Percentiles rank a stretch among this genome's conserved stretches.
These are phyloP conservation scores for Rhododendron henanense DNA, from an alignment of 148 eudicot species.

Conservation along the genomic window DNA sequence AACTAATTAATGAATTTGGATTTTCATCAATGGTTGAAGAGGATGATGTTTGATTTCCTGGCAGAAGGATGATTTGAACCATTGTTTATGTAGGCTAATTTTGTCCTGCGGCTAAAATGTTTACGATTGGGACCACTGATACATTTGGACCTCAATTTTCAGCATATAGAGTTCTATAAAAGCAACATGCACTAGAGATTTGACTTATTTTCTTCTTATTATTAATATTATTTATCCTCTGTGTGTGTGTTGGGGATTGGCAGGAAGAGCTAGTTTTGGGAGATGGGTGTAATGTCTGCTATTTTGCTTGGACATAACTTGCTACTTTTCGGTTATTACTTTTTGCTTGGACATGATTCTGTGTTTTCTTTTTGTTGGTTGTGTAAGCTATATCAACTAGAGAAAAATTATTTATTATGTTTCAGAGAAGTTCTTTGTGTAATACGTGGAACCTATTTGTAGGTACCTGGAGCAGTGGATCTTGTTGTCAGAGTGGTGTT, in stretches of 20 bases:
- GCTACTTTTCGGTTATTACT: not conserved
- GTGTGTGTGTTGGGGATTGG: not conserved
- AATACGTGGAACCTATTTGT: conserved; percentile 4
- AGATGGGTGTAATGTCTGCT: not conserved
- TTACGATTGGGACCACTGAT: not conserved
- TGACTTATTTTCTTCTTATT: not conserved
- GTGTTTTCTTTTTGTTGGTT: not conserved
- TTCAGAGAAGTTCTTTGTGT: conserved; percentile 1
- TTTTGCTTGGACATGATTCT: not conserved
- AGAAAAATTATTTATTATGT: not conserved
- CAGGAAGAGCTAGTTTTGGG: not conserved
- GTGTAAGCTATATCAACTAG: not conserved
- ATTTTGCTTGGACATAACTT: not conserved
- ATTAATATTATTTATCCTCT: not conserved
- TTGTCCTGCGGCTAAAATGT: not conserved
- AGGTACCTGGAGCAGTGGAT: conserved; percentile 71
- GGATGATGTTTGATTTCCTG: not conserved
- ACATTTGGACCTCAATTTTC: not conserved
- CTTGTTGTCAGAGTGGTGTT: conserved; percentile 78
- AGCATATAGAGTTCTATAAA: not conserved
- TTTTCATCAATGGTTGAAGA: not conserved
- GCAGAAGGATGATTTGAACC: not conserved
- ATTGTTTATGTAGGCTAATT: not conserved
- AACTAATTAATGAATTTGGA: not conserved
- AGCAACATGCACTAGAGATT: not conserved